Conservation (phyloP, 2,329 filamentous ascomycete species). For the Mycocentrospora acerina region DNA sequence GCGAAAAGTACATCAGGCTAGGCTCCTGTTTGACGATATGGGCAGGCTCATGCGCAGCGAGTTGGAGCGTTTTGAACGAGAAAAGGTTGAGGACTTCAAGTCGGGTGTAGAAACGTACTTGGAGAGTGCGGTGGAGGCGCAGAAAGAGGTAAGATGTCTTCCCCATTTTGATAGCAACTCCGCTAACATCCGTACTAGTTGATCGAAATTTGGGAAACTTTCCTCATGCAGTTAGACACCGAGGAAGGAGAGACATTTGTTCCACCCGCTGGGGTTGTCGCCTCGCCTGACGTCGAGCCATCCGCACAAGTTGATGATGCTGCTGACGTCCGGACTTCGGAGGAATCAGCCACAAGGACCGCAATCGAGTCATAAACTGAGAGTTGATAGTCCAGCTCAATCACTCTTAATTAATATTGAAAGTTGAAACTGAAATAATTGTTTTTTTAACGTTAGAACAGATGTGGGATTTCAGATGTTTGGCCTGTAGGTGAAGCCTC, state of each 20-base stretch:
- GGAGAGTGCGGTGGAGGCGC: constrained; percentile 94
- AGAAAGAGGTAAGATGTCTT: constrained; percentile 80
- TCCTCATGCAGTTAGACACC: constrained; percentile 90
- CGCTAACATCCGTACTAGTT: constrained; percentile 47
- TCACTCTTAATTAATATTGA: too few relatives aligned
- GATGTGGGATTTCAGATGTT: too few relatives aligned
- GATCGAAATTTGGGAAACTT: constrained; percentile 96
- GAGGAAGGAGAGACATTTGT: constrained; percentile 67
- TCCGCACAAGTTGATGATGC: constrained; percentile 12
- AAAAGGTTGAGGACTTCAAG: constrained; percentile 99
- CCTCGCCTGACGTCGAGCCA: constrained; percentile 24
- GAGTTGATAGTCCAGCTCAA: background rate
- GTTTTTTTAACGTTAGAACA: too few relatives aligned
- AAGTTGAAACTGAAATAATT: too few relatives aligned
- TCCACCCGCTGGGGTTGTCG: constrained; percentile 42
- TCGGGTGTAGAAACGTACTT: constrained; percentile 96
- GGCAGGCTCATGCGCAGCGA: constrained; percentile 87
- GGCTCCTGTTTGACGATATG: constrained; percentile 95
- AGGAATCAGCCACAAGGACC: constrained; percentile 2
- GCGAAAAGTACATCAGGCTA: constrained; percentile 84
- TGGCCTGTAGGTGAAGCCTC: too few relatives aligned
- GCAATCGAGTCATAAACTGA: constrained; percentile 3
- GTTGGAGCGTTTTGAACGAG: constrained; percentile 88
- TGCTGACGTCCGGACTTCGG: constrained; percentile 9
- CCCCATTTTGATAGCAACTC: background rate